Evolutionary conservation across 2,329 filamentous ascomycete genomes (phyloP), one percentile per base, ranked within the genome.

Genomic region (Lithohypha guttulata): DNA sequence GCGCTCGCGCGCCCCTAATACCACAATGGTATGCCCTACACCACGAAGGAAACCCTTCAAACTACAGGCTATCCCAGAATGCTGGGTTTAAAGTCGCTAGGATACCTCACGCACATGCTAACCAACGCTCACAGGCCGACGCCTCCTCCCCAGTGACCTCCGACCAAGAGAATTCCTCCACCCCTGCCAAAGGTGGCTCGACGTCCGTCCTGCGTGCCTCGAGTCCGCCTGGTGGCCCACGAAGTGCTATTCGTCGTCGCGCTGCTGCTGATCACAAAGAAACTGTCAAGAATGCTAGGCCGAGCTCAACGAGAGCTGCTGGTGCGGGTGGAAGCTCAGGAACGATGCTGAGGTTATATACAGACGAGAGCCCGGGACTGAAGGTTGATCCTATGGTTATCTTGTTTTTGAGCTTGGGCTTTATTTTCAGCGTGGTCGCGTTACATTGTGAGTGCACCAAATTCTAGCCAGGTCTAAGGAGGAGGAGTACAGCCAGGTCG

Each of bases 261-360:
- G 89, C 91, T 29, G 91, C 91, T 20, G 89, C 89, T 55, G 91
- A 96, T 63, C 84, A 94, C 69, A 94, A 94, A 66, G 91, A 96
- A 68, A 91, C 93, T 68, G 77, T 89, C 54, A 87, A 89, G 57
- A 98, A 93, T 81, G 82, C 77, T 51, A 75, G 91, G 53, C 91
- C 91, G 35, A 84, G 80, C 62, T 93, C 84, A 69, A 98, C 91
- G 51, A 77, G 91, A 55, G 79, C 89, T 26, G 91, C 91, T 22
- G 91, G 91, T 53, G 91, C 91, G 13, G 91, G 91, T 52, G 91
- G 91, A 51, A 95, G 86, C 61, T 93, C 82, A 64, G 93, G 85
- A 69, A 98, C 91, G 38, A 98, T 98, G 91, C 73, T 98, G 70
- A 89, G 87, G 65, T 80, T 98, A 30, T 98, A 98, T 77, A 98